Percentiles rank a stretch among this genome's conserved stretches.
Evolutionary conservation across 768 basidiomycete genomes (phyloP).

Genomic region (Fibroporia radiculosa): DNA sequence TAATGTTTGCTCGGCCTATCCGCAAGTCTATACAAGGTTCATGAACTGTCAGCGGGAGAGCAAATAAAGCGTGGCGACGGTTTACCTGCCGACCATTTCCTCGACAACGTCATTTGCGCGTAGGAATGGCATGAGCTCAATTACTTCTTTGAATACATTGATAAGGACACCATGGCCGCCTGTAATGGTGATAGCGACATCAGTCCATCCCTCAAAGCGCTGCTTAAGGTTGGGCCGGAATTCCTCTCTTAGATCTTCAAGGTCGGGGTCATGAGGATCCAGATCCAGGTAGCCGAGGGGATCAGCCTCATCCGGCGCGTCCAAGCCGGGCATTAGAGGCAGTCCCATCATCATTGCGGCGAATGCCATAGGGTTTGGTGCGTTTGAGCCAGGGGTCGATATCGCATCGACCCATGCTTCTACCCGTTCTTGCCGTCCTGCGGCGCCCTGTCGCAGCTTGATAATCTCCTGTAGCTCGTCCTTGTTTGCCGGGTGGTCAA

Average conservation of each 20-base stretch:
- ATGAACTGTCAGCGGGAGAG: neutral
- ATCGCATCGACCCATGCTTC: conserved; percentile 46
- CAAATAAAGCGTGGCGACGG: conserved; percentile 5
- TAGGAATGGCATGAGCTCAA: conserved; percentile 53
- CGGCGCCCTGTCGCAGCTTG: conserved; percentile 30
- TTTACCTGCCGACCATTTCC: conserved; percentile 49
- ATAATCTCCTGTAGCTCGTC: conserved; percentile 39
- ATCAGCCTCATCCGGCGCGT: conserved; percentile 36
- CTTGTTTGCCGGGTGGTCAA: conserved; percentile 34
- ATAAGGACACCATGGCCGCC: conserved; percentile 30
- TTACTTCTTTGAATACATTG: conserved; percentile 36
- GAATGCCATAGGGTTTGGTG: conserved; percentile 47
- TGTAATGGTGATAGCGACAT: conserved; percentile 29
- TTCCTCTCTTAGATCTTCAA: conserved; percentile 55
- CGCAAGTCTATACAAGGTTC: conserved; percentile 30
- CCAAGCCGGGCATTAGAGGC: conserved; percentile 31
- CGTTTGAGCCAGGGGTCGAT: conserved; percentile 28
- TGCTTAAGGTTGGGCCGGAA: conserved; percentile 49
- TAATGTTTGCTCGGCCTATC: conserved; percentile 49
- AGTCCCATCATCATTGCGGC: conserved; percentile 61
- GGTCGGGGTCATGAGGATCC: conserved; percentile 44
- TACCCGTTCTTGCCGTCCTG: conserved; percentile 38
- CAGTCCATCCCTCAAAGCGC: conserved; percentile 52
- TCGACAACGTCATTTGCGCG: conserved; percentile 41
- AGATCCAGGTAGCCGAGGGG: conserved; percentile 43